Evolutionary conservation across 495 filamentous ascomycete species (phyloP).

Genomic region (Friedmanniomyces simplex): DNA sequence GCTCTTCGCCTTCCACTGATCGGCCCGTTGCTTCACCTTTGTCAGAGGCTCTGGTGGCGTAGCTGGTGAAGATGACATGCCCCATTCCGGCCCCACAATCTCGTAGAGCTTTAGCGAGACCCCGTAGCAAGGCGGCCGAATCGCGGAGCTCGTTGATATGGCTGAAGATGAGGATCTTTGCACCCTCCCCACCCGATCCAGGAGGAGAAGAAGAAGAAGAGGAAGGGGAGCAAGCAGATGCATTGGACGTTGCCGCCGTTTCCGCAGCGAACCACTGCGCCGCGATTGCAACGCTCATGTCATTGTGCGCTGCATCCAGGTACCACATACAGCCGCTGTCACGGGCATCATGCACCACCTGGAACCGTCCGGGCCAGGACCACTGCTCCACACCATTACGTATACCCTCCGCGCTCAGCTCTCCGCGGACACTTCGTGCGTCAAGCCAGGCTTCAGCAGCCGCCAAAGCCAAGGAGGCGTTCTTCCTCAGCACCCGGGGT

Average conservation of each 20-base stretch:
- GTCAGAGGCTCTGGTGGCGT: too few species aligned
- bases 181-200: neutral
- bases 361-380: slow-evolving; percentile 38
- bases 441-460: slow-evolving; percentile 8
- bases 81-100: slow-evolving; percentile 21
- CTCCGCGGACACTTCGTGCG: neutral
- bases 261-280: slow-evolving; percentile 35
- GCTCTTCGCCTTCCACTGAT: too few species aligned
- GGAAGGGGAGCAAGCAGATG: too few species aligned
- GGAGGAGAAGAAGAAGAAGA: too few species aligned
- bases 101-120: slow-evolving; percentile 26
- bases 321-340: slow-evolving; percentile 29
- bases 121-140: slow-evolving; percentile 26
- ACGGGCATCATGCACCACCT: slow-evolving; percentile 28
- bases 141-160: slow-evolving; percentile 36
- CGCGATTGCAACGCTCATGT: slow-evolving; percentile 34
- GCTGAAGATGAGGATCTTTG: slow-evolving; percentile 25
- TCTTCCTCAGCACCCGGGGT: slow-evolving; percentile 32
- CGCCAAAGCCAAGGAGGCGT: slow-evolving; percentile 35
- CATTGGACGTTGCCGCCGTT: neutral
- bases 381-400: slow-evolving; percentile 31
- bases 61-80: slow-evolving; percentile 26
- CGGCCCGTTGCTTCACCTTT: too few species aligned
- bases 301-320: slow-evolving; percentile 42
- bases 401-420: slow-evolving; percentile 24